Evolutionary conservation across 73 alveolate species (phyloP).

Genomic region (Breviolum minutum): DNA sequence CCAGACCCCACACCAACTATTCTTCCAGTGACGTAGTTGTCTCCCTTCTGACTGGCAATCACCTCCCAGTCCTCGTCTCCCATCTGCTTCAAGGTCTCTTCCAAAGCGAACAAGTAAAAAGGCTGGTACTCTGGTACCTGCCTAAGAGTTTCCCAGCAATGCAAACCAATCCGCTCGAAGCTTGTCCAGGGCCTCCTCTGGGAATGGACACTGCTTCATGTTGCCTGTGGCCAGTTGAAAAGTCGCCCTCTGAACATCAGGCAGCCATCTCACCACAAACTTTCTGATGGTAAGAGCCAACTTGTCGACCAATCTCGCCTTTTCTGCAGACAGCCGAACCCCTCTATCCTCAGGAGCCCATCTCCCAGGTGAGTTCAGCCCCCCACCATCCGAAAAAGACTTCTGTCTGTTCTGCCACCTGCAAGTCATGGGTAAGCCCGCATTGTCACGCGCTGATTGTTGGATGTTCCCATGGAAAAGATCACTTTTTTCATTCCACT

Average conservation of each 20-base stretch:
- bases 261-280: background rate
- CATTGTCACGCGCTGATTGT: background rate
- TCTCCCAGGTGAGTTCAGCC: background rate
- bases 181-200: too few species aligned
- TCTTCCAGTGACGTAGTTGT: background rate
- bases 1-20: too few species aligned
- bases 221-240: background rate
- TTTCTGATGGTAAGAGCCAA: background rate
- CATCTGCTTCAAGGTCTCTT: too few species aligned
- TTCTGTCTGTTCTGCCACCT: background rate
- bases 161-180: too few species aligned
- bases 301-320: background rate
- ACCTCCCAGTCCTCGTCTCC: background rate
- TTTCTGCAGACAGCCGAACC: background rate
- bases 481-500: background rate
- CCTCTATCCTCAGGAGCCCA: background rate
- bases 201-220: too few species aligned
- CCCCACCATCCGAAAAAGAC: background rate
- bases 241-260: background rate
- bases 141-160: background rate
- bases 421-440: background rate
- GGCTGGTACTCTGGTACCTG: background rate
- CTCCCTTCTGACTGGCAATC: background rate
- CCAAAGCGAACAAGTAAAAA: background rate
- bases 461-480: background rate